Base-by-base conservation (phyloP, 768 basidiomycete genomes). In the Dioszegia hungarica region DNA sequence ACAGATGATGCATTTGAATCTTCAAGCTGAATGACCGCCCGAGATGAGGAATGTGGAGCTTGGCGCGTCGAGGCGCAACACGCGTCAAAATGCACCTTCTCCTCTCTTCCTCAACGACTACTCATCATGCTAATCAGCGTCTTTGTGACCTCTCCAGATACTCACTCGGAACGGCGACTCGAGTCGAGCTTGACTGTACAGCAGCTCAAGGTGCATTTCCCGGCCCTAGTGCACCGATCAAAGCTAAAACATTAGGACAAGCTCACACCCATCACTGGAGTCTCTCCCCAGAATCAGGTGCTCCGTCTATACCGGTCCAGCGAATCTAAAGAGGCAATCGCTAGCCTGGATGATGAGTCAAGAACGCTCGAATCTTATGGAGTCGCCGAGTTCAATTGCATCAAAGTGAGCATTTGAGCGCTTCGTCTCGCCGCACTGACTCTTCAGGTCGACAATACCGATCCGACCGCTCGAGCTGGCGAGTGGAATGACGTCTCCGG, bases 241-340 rank as follows among this genome's bases (percentile, higher is more conserved):
- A 25, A 33, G n/a, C 27, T 53, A 54, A 31, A 10, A 27, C 24
- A 53, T 48, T 69, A 90, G 88, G 79, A 77, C 50, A 95, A 90
- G 69, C 83, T 98, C 28, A 89, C 92, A 72, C 81, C 85, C 54
- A 83, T 95, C 66, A 98, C 94, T n/a, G 94, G 94, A 22, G 87
- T 97, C 48, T 84, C 88, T 0, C 80, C 82, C 2, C 79, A 79
- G 49, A 86, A 86, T 61, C 94, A 98, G 70, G 60, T 74, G 0
- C 82, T 98, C 41, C 76, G 81, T 0, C 73, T 95, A 9, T 80
- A 82, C 31, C 81, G 84, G 3, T 81, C 85, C 1, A 82, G 85
- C 45, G 79, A 78, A 10, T 82, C 84, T 57, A 68, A 77, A 1
- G 59, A 63, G 44, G 34, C 47, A 2, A 65, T 87, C 12, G 81